Conservation (phyloP, 2,329 filamentous ascomycete species). For the Talaromyces sp. region DNA sequence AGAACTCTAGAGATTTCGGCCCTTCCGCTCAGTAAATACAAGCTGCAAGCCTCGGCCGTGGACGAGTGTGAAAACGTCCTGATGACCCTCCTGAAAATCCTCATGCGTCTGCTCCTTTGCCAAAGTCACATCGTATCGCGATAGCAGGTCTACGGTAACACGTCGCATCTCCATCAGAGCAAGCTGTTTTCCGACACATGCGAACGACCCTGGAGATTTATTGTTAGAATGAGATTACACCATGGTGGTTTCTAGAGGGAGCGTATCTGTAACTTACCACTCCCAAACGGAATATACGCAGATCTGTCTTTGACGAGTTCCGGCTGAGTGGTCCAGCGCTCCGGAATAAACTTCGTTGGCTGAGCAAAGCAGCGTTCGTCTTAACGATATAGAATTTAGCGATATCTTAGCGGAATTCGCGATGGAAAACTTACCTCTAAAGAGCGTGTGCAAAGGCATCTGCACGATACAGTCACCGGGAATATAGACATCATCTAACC, state of each 20-base stretch:
- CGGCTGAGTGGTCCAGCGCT: slow-evolving; percentile 7
- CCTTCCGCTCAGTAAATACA: slow-evolving; percentile 6
- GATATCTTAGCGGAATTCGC: no score
- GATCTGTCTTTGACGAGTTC: slow-evolving; percentile 9
- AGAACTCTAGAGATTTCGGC: not conserved
- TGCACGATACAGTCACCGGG: slow-evolving; percentile 14
- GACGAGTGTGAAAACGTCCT: slow-evolving; percentile 10
- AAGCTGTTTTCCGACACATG: slow-evolving; percentile 10
- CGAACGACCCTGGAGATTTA: not conserved
- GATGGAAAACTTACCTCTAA: slow-evolving; percentile 14
- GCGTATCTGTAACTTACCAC: not conserved
- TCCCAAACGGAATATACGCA: slow-evolving; percentile 7
- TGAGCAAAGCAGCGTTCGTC: slow-evolving; percentile 9
- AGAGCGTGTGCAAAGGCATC: slow-evolving; percentile 16
- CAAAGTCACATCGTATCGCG: slow-evolving; percentile 7
- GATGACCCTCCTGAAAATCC: slow-evolving; percentile 10
- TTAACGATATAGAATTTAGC: not conserved
- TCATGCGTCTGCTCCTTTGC: slow-evolving; percentile 10
- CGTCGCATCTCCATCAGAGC: slow-evolving; percentile 10
- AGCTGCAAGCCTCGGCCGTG: slow-evolving; percentile 7
- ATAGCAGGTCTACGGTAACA: slow-evolving; percentile 6
- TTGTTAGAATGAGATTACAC: not conserved
- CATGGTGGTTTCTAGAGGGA: not conserved
- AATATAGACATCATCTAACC: slow-evolving; percentile 13
- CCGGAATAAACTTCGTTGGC: slow-evolving; percentile 9